Base-by-base conservation (phyloP, 257 asterid genomes). In the Solanum arcanum region DNA sequence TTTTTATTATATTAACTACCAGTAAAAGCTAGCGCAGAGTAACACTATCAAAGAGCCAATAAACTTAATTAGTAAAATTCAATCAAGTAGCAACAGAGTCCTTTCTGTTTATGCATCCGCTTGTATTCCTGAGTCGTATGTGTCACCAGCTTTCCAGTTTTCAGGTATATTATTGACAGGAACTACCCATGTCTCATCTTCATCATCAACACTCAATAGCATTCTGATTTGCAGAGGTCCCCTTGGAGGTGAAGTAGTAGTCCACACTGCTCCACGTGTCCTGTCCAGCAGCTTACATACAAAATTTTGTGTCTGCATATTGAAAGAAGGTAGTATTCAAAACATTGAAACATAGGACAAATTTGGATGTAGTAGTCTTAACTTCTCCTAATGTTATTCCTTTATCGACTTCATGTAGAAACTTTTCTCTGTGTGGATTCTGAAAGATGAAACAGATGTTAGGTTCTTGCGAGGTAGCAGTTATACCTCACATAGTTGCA, bases 401-500 rank as follows among this genome's bases (percentile, higher is more conserved):
- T 25, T 46, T 27, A 46, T 18, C 27, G 66, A 46, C 25, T 27
- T 0, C 0, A 49, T 49, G 85, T 39, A 39, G 82, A 39, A 74
- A 74, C 33, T 74, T 74, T 74, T 31, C 21, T 0, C 52, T 21
- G 82, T 74, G 52, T 74, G 20, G 52, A 74, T 74, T 74, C 82
- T 74, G 82, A 74, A 74, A 11, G 81, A 35, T 20, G 49, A 33
- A 33, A 80, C 29, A 9, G 29, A 0, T 80, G 18, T 27, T 80
- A 80, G 84, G 44, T 27, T 80, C 44, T 80, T 16, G 84, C 23
- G 49, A 49, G 12, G 69, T 80, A 49, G 78, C 66, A 82, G 62
- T 81, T 46, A 81, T 91, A 94, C 98, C 98, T 96, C 96, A 82
- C 99, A 96, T 20, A 96, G 93, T 64, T 92, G 99, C 70, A 96